These are phyloP conservation scores for Chaetoceros tenuissimus DNA, from an alignment of 108 stramenopile genomes.

Conservation along the genomic window DNA sequence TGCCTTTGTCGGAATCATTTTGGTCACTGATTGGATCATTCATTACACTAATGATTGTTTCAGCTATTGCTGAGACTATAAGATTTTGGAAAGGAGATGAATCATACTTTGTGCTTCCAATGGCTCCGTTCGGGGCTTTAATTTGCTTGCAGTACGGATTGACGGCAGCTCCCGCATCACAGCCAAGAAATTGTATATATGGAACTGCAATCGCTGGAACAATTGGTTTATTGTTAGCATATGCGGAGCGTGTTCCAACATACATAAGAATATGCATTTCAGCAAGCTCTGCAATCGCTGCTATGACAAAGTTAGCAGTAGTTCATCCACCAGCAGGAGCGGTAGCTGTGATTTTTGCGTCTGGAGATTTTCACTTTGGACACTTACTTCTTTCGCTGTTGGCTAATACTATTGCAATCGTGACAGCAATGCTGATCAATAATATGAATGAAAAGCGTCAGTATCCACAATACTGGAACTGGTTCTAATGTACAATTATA, in stretches of 20 bases:
- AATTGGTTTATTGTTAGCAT: conserved; percentile 10
- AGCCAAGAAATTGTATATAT: conserved; percentile 38
- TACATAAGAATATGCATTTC: conserved; percentile 25
- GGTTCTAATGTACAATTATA: too few relatives aligned
- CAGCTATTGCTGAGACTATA: conserved; percentile 9
- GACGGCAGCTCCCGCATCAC: conserved; percentile 50
- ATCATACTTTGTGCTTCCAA: not conserved
- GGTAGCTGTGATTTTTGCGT: conserved; percentile 19
- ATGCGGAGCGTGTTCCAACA: not conserved
- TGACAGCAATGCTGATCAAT: conserved; percentile 37
- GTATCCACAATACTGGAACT: conserved; percentile 56
- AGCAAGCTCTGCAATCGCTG: conserved; percentile 25
- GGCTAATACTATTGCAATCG: conserved; percentile 17
- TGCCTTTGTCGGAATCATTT: conserved; percentile 14
- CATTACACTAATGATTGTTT: conserved; percentile 14
- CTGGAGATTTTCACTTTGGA: conserved; percentile 11
- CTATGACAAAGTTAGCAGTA: conserved; percentile 36
- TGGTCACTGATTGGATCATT: conserved; percentile 29
- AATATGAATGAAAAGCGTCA: conserved; percentile 41
- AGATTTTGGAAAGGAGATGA: conserved; percentile 7
- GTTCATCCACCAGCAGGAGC: conserved; percentile 50
- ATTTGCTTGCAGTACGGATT: conserved; percentile 45
- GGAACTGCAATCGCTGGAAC: conserved; percentile 27
- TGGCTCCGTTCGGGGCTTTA: conserved; percentile 34
- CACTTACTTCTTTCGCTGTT: conserved; percentile 19